phyloP scores from a whole-genome alignment of 2,329 filamentous ascomycete species.

The Didymella pinodella region DNA sequence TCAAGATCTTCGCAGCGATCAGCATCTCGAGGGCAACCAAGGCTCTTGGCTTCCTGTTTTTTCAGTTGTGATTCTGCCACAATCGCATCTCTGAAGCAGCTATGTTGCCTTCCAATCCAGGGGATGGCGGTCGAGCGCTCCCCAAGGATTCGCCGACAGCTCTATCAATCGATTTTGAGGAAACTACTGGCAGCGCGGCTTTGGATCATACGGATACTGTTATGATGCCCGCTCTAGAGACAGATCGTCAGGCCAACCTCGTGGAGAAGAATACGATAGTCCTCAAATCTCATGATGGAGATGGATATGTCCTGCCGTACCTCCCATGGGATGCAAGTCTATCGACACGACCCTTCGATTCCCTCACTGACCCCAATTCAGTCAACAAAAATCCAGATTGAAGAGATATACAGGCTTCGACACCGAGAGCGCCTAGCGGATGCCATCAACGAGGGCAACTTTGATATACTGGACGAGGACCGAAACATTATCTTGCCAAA shows the following conservation, averaged over 20 bases:
- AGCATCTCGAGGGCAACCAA: not conserved
- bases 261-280: not conserved
- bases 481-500: constrained; percentile 29
- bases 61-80: not conserved
- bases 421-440: constrained; percentile 3
- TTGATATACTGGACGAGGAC: constrained; percentile 21
- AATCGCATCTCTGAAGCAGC: not conserved
- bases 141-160: not conserved
- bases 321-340: constrained; percentile 11
- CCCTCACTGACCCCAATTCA: not conserved
- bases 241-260: not conserved
- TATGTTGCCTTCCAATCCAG: not conserved
- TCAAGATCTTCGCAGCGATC: not conserved
- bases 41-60: not conserved
- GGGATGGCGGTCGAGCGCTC: not conserved
- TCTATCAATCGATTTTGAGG: not conserved
- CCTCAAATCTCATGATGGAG: constrained; percentile 10
- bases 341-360: not conserved
- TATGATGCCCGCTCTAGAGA: too few species aligned
- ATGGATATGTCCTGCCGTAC: constrained; percentile 13
- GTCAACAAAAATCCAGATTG: constrained; percentile 2
- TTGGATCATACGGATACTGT: not conserved
- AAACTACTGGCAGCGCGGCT: not conserved
- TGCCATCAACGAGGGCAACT: constrained; percentile 24
- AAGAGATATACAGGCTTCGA: constrained; percentile 12